Evolutionary conservation across 2,329 filamentous ascomycete genomes (phyloP).

Genomic region (Diplodia scrobiculata): DNA sequence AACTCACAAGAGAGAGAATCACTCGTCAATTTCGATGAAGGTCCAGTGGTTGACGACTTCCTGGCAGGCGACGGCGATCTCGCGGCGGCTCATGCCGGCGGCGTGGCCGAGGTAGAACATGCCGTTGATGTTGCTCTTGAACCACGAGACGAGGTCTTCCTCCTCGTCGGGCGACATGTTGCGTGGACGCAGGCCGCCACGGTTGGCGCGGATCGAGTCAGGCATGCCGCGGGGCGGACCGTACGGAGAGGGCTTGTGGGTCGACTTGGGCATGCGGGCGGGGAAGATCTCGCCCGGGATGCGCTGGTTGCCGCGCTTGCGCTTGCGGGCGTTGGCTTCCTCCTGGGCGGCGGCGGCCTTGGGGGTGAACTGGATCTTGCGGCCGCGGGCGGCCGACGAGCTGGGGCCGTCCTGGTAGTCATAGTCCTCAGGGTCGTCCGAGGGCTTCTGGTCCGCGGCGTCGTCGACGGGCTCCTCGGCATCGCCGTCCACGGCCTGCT

Average conservation of each 20-base stretch:
- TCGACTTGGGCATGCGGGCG: conserved; percentile 4
- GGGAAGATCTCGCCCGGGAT: conserved; percentile 26
- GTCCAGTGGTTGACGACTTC: conserved; percentile 7
- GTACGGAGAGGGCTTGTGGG: not conserved
- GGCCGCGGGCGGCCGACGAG: not conserved
- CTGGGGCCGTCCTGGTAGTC: not conserved
- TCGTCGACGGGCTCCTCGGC: not conserved
- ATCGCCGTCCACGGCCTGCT: not conserved
- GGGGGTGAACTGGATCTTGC: conserved; percentile 22
- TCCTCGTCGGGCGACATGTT: not conserved
- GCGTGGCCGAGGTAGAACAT: conserved; percentile 13
- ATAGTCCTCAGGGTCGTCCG: not conserved
- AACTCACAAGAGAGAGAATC: not conserved
- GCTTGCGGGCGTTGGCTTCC: conserved; percentile 13
- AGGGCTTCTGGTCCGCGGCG: not conserved
- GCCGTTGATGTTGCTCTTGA: conserved; percentile 21
- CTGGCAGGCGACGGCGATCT: conserved; percentile 1
- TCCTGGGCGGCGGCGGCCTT: conserved; percentile 21
- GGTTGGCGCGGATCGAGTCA: not conserved
- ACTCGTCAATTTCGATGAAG: conserved; percentile 3
- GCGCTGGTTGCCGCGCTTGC: conserved; percentile 16
- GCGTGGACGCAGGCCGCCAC: not conserved
- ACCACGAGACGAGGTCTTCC: not conserved
- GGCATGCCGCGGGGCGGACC: conserved; percentile 4
- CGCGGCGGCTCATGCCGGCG: not conserved